Conservation (phyloP, 1,139 yeast genomes). For the Debaryomyces singareniensis region DNA sequence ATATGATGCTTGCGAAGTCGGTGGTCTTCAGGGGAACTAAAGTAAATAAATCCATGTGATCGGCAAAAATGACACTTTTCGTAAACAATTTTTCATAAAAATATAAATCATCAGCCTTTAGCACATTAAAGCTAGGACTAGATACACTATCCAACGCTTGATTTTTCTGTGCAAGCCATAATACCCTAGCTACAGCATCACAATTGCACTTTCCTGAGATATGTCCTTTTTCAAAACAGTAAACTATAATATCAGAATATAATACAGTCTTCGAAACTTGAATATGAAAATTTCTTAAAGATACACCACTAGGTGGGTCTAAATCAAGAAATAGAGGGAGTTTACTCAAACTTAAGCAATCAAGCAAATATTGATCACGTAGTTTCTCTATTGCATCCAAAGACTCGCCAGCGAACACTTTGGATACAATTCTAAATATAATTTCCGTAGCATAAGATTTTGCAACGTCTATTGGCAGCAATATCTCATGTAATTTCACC, state of each 20-base stretch:
- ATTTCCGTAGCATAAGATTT: slow-evolving; percentile 25
- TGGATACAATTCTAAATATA: slow-evolving; percentile 14
- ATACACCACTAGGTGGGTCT: slow-evolving; percentile 64
- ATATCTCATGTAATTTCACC: slow-evolving; percentile 52
- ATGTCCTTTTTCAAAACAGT: slow-evolving; percentile 38
- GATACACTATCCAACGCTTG: slow-evolving; percentile 15
- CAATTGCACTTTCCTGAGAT: slow-evolving; percentile 23
- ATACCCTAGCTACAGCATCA: slow-evolving; percentile 39
- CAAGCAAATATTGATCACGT: slow-evolving; percentile 27
- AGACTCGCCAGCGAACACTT: slow-evolving; percentile 10
- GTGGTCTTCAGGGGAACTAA: neutral
- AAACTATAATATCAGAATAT: slow-evolving; percentile 64
- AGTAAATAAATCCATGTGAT: neutral
- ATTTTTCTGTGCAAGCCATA: slow-evolving; percentile 50
- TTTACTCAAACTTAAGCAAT: slow-evolving; percentile 36
- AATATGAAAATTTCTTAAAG: slow-evolving; percentile 68
- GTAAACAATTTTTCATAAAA: neutral
- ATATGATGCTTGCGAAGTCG: neutral
- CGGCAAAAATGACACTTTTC: neutral
- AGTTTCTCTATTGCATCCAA: slow-evolving; percentile 5
- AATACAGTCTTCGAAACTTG: slow-evolving; percentile 68
- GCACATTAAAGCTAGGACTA: slow-evolving; percentile 12
- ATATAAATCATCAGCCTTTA: slow-evolving; percentile 6
- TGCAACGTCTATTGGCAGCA: slow-evolving; percentile 40
- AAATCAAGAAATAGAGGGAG: slow-evolving; percentile 50